Evolutionary conservation across 1,284 basidiomycete genomes (phyloP).

Genomic region (Phellopilus nigrolimitatus): DNA sequence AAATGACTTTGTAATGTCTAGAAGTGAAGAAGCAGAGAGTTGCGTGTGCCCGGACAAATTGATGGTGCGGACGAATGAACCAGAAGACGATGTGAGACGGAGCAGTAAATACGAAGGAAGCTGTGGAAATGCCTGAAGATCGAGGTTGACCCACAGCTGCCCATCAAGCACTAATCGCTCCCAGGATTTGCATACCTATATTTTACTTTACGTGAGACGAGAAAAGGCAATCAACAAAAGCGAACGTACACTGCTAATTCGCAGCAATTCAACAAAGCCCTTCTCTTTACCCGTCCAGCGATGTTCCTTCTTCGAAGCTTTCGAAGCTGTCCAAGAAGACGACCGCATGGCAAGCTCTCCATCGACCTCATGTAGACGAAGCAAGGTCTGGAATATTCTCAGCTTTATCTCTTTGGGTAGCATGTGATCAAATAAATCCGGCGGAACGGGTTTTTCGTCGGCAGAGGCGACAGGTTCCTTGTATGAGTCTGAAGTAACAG

Average conservation of each 20-base stretch:
- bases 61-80: slow-evolving; percentile 63
- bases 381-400: slow-evolving; percentile 51
- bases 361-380: slow-evolving; percentile 52
- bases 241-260: slow-evolving; percentile 70
- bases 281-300: slow-evolving; percentile 70
- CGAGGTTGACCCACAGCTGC: slow-evolving; percentile 72
- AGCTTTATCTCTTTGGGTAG: slow-evolving; percentile 75
- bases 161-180: slow-evolving; percentile 78
- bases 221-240: slow-evolving; percentile 25
- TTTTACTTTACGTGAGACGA: slow-evolving; percentile 14
- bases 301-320: slow-evolving; percentile 49
- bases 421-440: slow-evolving; percentile 54
- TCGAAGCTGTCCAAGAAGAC: slow-evolving; percentile 52
- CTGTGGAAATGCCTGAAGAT: slow-evolving; percentile 56
- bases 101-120: slow-evolving; percentile 47
- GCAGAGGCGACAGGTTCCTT: not conserved
- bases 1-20: slow-evolving; percentile 49
- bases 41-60: slow-evolving; percentile 62
- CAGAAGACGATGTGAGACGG: slow-evolving; percentile 47
- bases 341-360: slow-evolving; percentile 38
- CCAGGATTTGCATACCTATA: slow-evolving; percentile 82
- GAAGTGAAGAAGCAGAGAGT: slow-evolving; percentile 46
- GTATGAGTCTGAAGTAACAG: slow-evolving; percentile 2
- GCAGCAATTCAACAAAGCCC: slow-evolving; percentile 74
- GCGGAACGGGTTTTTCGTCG: not conserved